Conservation (phyloP, 345 rosid genomes). For the Crucihimalaya himalaica region DNA sequence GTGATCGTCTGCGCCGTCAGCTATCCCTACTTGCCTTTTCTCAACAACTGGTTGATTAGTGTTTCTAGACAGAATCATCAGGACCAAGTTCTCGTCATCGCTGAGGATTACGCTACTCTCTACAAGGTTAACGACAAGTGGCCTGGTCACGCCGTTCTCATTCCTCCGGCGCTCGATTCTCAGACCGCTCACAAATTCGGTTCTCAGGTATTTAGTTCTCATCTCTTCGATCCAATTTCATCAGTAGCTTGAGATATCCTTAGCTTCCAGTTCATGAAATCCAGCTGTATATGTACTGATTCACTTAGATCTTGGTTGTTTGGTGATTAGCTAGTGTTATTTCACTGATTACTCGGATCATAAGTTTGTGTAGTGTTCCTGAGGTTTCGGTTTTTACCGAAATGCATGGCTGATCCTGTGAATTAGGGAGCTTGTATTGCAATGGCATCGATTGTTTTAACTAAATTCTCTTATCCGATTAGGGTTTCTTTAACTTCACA, state of each 20-base stretch:
- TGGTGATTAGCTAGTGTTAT: conserved; percentile 2
- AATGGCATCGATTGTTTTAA: background rate
- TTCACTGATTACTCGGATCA: background rate
- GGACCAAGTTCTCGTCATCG: conserved; percentile 85
- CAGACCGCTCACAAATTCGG: conserved; percentile 90
- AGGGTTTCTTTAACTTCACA: conserved; percentile 98
- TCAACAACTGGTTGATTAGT: conserved; percentile 84
- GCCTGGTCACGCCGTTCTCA: conserved; percentile 96
- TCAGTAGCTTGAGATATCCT: background rate
- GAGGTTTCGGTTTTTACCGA: conserved; percentile 6
- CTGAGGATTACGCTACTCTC: conserved; percentile 93
- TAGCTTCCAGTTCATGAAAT: background rate
- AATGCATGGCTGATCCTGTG: too few species aligned
- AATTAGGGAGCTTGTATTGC: conserved; percentile 1
- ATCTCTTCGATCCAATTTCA: background rate
- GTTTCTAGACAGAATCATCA: conserved; percentile 75
- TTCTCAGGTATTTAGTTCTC: conserved; percentile 56
- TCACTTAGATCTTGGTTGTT: too few species aligned
- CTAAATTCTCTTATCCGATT: background rate
- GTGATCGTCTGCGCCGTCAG: conserved; percentile 82
- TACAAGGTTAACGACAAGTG: conserved; percentile 71
- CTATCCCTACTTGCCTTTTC: conserved; percentile 82
- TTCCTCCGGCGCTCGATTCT: conserved; percentile 79
- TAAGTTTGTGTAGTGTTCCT: background rate
- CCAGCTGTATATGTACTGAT: too few species aligned